Percentiles rank a stretch among this genome's conserved stretches.
phyloP scores from a whole-genome alignment of 1,139 yeast species.

The Sugiyamaella sp. region DNA sequence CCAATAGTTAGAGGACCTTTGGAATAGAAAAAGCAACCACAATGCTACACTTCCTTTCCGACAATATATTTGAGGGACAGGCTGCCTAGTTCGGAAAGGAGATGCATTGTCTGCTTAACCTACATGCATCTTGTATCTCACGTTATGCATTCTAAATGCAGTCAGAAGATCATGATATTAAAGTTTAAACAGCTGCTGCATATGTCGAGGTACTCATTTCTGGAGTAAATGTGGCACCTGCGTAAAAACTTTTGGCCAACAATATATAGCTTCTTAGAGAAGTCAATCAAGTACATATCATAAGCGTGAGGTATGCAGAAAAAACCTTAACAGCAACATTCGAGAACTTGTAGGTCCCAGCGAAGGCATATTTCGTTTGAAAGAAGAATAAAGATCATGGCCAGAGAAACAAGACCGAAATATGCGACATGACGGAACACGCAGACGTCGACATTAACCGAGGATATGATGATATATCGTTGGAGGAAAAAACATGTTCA shows the following conservation, averaged over 20 bases:
- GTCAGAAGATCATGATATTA: neutral
- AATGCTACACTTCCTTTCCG: neutral
- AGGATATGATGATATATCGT: neutral
- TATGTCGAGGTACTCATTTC: neutral
- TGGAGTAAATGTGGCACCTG: constrained; percentile 3
- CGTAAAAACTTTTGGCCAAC: neutral
- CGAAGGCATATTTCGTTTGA: no score
- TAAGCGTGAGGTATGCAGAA: no score
- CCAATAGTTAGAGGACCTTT: neutral
- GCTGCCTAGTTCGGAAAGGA: neutral
- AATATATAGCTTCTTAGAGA: neutral
- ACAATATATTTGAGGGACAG: neutral
- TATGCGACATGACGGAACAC: neutral
- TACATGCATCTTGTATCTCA: neutral
- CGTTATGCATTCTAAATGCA: neutral
- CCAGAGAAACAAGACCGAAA: no score
- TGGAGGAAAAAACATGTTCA: neutral
- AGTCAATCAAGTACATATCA: neutral
- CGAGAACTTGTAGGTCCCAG: no score
- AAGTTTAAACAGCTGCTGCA: neutral
- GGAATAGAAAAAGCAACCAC: neutral
- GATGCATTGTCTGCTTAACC: neutral
- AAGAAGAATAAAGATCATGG: no score
- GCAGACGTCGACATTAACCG: neutral
- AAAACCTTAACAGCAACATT: no score